These are phyloP conservation scores for Mycena belliarum DNA, from an alignment of 768 basidiomycete species.

Conservation along the genomic window DNA sequence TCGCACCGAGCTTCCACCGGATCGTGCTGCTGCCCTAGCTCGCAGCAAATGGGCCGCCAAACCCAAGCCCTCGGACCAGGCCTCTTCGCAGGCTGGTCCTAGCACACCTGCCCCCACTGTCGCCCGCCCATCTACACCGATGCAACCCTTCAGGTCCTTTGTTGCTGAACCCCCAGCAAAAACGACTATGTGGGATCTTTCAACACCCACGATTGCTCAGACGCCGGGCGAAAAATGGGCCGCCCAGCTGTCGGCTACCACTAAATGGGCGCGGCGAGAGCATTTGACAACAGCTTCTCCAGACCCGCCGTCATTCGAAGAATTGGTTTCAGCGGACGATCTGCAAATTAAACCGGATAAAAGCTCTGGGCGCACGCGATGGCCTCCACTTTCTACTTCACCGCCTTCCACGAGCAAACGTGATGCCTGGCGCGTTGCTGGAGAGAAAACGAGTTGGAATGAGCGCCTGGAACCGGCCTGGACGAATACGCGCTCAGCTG, in stretches of 20 bases:
- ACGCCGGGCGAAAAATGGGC: neutral
- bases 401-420: neutral
- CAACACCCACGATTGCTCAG: neutral
- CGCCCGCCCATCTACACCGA: neutral
- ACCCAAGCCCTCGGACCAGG: neutral
- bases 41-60: slow-evolving; percentile 17
- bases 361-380: neutral
- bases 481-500: neutral
- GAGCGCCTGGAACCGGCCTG: neutral
- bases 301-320: neutral
- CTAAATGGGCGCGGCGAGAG: slow-evolving; percentile 10
- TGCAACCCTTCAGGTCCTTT: neutral
- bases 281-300: neutral
- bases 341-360: neutral
- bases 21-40: slow-evolving; percentile 12
- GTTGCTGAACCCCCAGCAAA: neutral
- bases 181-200: neutral
- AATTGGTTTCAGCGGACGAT: neutral
- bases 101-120: neutral
- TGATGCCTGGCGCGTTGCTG: too few species aligned
- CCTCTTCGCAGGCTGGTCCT: slow-evolving; percentile 5
- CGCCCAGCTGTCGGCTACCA: neutral
- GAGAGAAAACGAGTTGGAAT: neutral
- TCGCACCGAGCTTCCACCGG: neutral
- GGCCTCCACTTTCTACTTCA: slow-evolving; percentile 3